Base-by-base conservation (phyloP, 352 stramenopile species). In the Phytophthora pistaciae region DNA sequence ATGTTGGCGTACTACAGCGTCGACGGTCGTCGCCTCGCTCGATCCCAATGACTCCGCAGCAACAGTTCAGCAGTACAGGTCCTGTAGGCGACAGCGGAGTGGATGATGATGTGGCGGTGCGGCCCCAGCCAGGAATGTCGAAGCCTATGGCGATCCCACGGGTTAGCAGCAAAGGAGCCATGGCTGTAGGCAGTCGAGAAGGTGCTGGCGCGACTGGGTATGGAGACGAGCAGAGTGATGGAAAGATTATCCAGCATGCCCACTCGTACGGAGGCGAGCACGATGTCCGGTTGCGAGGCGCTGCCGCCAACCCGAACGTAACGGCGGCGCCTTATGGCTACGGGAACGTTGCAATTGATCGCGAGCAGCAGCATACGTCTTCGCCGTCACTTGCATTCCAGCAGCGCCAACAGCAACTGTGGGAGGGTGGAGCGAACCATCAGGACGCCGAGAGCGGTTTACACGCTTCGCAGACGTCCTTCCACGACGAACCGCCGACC, bases 131-230 rank as follows among this genome's bases (percentile, higher is more conserved):
- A 38, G 83, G 67, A 27, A 84, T 86, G 56, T 96, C 89, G 0
- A 90, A 93, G 60, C 89, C 87, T 5, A 92, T 96, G 87, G 83
- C 87, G 0, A 96, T 96, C 27, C 89, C 89, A 8, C 85, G 87
- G 52, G 50, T 75, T 31, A 91, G 85, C 40, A 78, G 60, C 44
- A 78, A 83, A 36, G 48, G 54, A 21, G 54, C 66, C 7, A 66
- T 79, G 7, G 80, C 75, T 42, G 84, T 75, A 8, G 70, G 56
- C 20, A 44, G 57, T 33, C 40, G 66, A 60, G 54, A 50, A 25
- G n/a, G 54, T 56, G 25, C 60, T 67, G 13, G 31, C 25, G 25
- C 13, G 18, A 54, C 52, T 48, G 60, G 42, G 0, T 78, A 78
- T 25, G 33, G 56, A 3, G 70, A 78, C 7, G 62, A 64, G 16